Evolutionary conservation across 169 alveolate genomes (phyloP).

Genomic region (Plasmodium gaboni): DNA sequence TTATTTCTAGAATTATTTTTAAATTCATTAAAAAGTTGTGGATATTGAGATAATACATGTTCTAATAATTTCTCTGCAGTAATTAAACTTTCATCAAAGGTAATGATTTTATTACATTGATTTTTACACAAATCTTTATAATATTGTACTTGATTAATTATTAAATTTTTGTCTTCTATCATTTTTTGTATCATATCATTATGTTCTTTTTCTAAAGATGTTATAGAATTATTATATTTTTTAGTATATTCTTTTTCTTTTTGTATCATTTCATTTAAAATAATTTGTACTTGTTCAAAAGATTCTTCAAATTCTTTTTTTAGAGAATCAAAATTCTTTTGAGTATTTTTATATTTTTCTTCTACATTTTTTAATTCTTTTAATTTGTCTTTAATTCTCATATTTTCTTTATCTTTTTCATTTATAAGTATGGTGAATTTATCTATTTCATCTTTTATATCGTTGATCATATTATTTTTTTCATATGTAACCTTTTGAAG

Average conservation of each 20-base stretch:
- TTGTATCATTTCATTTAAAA: conserved; percentile 69
- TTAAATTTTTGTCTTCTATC: conserved; percentile 15
- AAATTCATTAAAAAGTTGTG: conserved; percentile 40
- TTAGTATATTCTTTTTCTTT: conserved; percentile 64
- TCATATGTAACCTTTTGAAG: conserved; percentile 36
- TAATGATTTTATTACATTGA: conserved; percentile 33
- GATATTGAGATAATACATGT: conserved; percentile 62
- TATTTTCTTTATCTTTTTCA: conserved; percentile 50
- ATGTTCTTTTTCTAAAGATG: conserved; percentile 46
- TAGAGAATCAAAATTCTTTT: conserved; percentile 46
- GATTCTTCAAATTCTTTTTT: conserved; percentile 64
- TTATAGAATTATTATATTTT: conserved; percentile 39
- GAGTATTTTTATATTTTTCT: conserved; percentile 63
- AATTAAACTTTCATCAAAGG: conserved; percentile 37
- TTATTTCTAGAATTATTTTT: conserved; percentile 49
- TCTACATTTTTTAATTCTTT: conserved; percentile 63
- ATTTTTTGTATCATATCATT: conserved; percentile 22
- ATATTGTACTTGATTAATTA: conserved; percentile 10
- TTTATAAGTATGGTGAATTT: conserved; percentile 29
- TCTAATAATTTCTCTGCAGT: conserved; percentile 58
- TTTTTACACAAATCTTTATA: conserved; percentile 41
- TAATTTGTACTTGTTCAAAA: conserved; percentile 65
- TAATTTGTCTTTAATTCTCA: conserved; percentile 37
- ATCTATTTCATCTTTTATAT: conserved; percentile 50
- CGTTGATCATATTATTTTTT: conserved; percentile 34